phyloP scores from a whole-genome alignment of 129 eudicot species.

The Lactuca sativa region DNA sequence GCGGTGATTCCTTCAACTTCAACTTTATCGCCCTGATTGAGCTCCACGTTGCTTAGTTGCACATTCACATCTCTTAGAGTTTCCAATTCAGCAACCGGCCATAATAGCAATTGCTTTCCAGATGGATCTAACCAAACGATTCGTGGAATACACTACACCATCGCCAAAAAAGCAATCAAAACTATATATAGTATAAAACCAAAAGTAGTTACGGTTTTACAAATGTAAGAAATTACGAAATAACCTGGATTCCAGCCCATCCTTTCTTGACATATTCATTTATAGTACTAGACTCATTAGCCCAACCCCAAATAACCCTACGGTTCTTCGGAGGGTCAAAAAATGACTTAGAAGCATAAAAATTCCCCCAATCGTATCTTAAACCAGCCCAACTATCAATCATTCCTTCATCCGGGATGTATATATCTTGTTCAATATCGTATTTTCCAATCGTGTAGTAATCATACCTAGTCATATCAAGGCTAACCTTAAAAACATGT shows the following conservation, averaged over 20 bases:
- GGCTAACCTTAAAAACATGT: slow-evolving; percentile 56
- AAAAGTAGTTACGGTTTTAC: not conserved
- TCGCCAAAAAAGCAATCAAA: not conserved
- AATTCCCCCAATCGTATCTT: slow-evolving; percentile 62
- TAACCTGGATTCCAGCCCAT: slow-evolving; percentile 65
- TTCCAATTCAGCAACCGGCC: slow-evolving; percentile 69
- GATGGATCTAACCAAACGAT: slow-evolving; percentile 48
- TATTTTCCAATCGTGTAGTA: slow-evolving; percentile 53
- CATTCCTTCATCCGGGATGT: slow-evolving; percentile 36
- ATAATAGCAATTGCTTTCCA: slow-evolving; percentile 64
- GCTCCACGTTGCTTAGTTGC: slow-evolving; percentile 24
- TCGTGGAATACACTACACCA: slow-evolving; percentile 58
- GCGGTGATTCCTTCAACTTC: slow-evolving; percentile 62
- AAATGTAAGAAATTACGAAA: slow-evolving; percentile 1
- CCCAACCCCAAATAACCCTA: slow-evolving; percentile 68
- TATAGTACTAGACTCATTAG: slow-evolving; percentile 38
- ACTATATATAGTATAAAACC: not conserved
- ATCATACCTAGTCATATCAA: slow-evolving; percentile 33
- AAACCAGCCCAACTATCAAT: slow-evolving; percentile 27
- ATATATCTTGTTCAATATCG: slow-evolving; percentile 34
- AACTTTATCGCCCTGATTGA: slow-evolving; percentile 43
- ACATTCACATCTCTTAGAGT: slow-evolving; percentile 42
- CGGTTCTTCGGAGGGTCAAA: slow-evolving; percentile 46
- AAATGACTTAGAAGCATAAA: slow-evolving; percentile 70
- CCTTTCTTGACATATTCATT: slow-evolving; percentile 30